Base-by-base conservation (phyloP, 2,329 filamentous ascomycete genomes). In the Hymenoscyphus fructigenus region DNA sequence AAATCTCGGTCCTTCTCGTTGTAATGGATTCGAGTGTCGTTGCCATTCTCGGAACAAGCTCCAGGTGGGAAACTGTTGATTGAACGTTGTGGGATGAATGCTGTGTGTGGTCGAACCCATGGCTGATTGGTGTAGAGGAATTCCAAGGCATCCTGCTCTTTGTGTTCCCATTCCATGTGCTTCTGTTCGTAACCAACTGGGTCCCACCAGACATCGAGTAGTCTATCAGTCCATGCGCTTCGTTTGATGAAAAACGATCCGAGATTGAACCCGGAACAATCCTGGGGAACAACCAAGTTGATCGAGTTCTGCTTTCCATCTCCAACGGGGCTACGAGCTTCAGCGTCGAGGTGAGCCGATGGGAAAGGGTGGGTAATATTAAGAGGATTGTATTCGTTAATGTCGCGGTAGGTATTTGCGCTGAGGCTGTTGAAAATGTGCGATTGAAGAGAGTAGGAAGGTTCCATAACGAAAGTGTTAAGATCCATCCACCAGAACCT, bases 401-500 rank as follows among this genome's bases (percentile, higher is more conserved):
- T 97, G 76, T 99, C 94, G 74, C 95, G 92, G 80, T 98, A 97
- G 17, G 91, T 88, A 71, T 90, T 85, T 58, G 85, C 82, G 60
- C 84, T 82, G 58, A 99, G 84, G 67, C 91, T 79, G 77, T 93
- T 87, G 83, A 99, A 97, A 72, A 99, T 87, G 78, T 99, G 94
- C 55, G 85, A 83, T 76, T 98, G 93, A 23, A 99, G 84, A 10
- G 94, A 97, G 78, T 93, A 92, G 23, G 87, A 89, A 3, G 93
- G 92, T 76, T 99, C 95, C 95, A 99, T 99, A 77, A 99, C 89
- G 79, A 94, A 96, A 2, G 95, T 99, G 80, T 97, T 96, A 47
- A 98, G 86, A 77, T 99, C 95, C 65, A 99, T 84, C 94, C 95
- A 99, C 95, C 95, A 99, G 74, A 99, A 95, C 93, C 93, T 97